Percentiles rank a stretch among this genome's conserved stretches.
Conservation (phyloP, 1,284 basidiomycete species). For the Acaromyces ingoldii region DNA sequence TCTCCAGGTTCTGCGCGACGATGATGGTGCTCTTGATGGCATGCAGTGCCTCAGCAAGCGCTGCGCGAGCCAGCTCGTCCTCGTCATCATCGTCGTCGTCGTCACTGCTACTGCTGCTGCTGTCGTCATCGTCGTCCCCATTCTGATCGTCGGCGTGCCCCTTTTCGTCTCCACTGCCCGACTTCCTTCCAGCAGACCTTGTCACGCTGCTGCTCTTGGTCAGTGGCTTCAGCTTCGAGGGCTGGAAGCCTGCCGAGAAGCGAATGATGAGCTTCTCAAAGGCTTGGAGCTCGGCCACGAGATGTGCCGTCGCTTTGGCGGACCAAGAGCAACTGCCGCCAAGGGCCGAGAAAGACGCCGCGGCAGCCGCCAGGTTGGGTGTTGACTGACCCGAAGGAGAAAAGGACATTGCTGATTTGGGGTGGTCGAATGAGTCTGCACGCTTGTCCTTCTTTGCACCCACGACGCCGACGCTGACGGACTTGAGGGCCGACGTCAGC, state of each 20-base stretch:
- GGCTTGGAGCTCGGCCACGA: constrained; percentile 38
- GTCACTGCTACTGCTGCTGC: constrained; percentile 17
- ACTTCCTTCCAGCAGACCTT: neutral
- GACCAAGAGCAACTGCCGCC: too few species aligned
- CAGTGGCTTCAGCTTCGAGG: neutral
- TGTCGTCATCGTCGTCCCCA: constrained; percentile 14
- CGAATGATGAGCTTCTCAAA: constrained; percentile 45
- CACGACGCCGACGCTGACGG: constrained; percentile 36
- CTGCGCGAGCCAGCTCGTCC: constrained; percentile 45
- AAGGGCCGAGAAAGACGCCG: too few species aligned
- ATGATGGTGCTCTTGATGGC: constrained; percentile 39
- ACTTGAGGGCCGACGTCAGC: constrained; percentile 31
- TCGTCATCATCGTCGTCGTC: constrained; percentile 34
- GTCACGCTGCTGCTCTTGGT: neutral
- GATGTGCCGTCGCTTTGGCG: constrained; percentile 18
- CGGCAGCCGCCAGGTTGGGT: neutral
- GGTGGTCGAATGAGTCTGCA: neutral
- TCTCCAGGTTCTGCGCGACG: constrained; percentile 37
- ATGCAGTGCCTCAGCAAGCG: constrained; percentile 45
- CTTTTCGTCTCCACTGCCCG: too few species aligned
- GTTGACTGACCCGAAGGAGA: neutral
- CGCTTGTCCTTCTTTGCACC: constrained; percentile 6
- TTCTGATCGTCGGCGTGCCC: constrained; percentile 16
- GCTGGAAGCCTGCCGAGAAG: constrained; percentile 33
- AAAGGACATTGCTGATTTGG: too few species aligned